Conservation (phyloP, 2,329 filamentous ascomycete genomes). For the Ophiostoma tasmaniense region DNA sequence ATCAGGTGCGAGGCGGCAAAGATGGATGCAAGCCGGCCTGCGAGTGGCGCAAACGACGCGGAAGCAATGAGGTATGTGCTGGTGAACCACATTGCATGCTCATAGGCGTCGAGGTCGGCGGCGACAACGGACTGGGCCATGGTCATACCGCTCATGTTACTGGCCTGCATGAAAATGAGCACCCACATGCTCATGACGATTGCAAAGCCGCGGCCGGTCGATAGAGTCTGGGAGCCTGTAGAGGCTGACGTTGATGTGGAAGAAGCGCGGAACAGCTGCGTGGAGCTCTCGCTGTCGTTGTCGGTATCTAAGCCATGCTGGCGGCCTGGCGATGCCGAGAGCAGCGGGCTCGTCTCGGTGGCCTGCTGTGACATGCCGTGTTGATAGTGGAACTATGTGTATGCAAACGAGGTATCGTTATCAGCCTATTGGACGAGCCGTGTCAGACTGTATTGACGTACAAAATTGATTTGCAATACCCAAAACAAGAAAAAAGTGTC, state of each 20-base stretch:
- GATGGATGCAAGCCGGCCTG: constrained; percentile 63
- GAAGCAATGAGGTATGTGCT: constrained; percentile 60
- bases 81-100: constrained; percentile 70
- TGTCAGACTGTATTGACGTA: background rate
- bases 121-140: constrained; percentile 74
- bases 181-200: constrained; percentile 41
- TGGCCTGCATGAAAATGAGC: constrained; percentile 52
- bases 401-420: too few species aligned
- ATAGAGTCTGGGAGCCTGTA: background rate
- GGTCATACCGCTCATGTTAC: constrained; percentile 73
- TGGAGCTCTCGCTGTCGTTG: background rate
- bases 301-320: background rate
- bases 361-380: background rate
- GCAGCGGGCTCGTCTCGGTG: constrained; percentile 1
- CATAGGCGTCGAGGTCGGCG: constrained; percentile 64
- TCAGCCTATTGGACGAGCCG: background rate
- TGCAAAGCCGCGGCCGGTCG: background rate
- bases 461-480: background rate
- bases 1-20: constrained; percentile 63
- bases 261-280: background rate
- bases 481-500: too few species aligned
- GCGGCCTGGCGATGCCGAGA: background rate
- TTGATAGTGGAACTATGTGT: background rate
- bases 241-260: background rate
- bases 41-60: constrained; percentile 58